These are phyloP conservation scores for Pestalotiopsis sp. DNA, from an alignment of 2,329 filamentous ascomycete species.

Conservation along the genomic window DNA sequence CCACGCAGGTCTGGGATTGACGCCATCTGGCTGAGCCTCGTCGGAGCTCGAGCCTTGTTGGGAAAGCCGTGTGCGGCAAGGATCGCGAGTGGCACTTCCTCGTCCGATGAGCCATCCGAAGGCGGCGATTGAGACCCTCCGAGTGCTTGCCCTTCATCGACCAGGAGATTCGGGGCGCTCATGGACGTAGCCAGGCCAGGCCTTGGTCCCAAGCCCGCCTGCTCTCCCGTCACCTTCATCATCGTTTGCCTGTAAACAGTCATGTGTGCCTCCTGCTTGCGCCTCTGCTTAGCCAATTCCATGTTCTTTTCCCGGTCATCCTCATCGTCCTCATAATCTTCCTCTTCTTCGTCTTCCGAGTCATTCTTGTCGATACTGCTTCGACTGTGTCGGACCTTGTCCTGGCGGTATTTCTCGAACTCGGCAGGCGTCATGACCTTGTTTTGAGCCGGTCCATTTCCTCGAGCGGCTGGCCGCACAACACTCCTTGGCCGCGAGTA, in stretches of 20 bases:
- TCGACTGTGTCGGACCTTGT: constrained; percentile 66
- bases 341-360: constrained; percentile 45
- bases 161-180: constrained; percentile 64
- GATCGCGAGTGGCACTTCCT: constrained; percentile 85
- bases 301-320: constrained; percentile 78
- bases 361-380: constrained; percentile 41
- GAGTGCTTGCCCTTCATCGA: constrained; percentile 32
- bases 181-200: constrained; percentile 58
- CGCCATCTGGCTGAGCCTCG: constrained; percentile 62
- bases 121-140: constrained; percentile 37
- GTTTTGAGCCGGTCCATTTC: constrained; percentile 49
- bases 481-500: constrained; percentile 18
- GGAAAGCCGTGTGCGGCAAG: constrained; percentile 89
- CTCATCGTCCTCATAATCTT: constrained; percentile 63
- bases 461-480: constrained; percentile 27
- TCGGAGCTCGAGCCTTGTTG: constrained; percentile 74
- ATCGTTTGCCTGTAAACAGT: constrained; percentile 90
- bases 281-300: constrained; percentile 73
- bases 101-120: constrained; percentile 71
- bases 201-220: constrained; percentile 52
- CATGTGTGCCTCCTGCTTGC: constrained; percentile 89
- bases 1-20: constrained; percentile 75
- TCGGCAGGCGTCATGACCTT: constrained; percentile 91
- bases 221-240: constrained; percentile 92
- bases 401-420: constrained; percentile 79